Percentiles rank a stretch among this genome's conserved stretches.
Evolutionary conservation across 2,329 filamentous ascomycete genomes (phyloP).

Genomic region (Fusarium sp.): DNA sequence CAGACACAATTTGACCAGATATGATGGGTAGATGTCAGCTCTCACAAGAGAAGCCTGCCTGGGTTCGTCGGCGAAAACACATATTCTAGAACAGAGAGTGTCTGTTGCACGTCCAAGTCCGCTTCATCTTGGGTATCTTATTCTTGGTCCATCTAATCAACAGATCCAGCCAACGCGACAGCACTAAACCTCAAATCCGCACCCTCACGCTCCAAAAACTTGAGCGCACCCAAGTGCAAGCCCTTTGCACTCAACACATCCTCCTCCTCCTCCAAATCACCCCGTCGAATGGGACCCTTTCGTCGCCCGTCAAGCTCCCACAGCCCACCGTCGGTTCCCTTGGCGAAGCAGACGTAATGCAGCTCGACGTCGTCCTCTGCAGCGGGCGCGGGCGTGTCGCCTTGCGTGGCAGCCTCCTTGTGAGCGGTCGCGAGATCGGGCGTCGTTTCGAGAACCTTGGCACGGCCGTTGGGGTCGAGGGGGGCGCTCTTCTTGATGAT

Average conservation of each 20-base stretch:
- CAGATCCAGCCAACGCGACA: conserved; percentile 61
- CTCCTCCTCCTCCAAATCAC: conserved; percentile 65
- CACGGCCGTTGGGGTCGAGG: conserved; percentile 71
- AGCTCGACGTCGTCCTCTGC: conserved; percentile 87
- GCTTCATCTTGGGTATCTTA: conserved; percentile 26
- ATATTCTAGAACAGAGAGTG: not conserved
- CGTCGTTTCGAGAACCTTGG: conserved; percentile 79
- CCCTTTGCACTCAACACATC: conserved; percentile 81
- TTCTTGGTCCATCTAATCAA: conserved; percentile 51
- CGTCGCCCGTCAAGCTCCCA: conserved; percentile 69
- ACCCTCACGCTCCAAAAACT: conserved; percentile 65
- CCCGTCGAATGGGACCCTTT: conserved; percentile 66
- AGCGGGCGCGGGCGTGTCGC: conserved; percentile 80
- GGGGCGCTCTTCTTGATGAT: conserved; percentile 76
- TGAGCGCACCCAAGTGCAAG: conserved; percentile 71
- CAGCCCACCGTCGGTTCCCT: conserved; percentile 69
- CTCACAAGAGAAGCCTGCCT: not conserved
- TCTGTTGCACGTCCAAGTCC: not conserved
- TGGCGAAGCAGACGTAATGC: conserved; percentile 96
- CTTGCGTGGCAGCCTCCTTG: conserved; percentile 75
- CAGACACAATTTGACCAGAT: not conserved
- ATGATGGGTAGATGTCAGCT: not conserved
- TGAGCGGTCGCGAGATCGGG: conserved; percentile 81
- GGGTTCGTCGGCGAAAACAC: not conserved
- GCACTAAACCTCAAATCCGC: conserved; percentile 67